Conservation (phyloP, 441 rosid genomes). For the Hypseocharis bilobata region DNA sequence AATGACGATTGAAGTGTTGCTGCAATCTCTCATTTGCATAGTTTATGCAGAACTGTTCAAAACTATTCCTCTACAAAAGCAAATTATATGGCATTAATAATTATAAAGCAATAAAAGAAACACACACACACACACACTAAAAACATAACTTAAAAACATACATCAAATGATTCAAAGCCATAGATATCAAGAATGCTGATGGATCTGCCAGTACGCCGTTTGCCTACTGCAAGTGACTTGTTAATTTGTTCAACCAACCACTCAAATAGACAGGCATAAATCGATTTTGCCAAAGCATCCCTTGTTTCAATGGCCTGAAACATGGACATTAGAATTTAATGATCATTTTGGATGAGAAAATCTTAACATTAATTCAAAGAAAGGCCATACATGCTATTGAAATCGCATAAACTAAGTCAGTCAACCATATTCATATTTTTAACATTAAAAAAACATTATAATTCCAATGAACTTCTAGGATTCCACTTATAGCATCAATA, state of each 20-base stretch:
- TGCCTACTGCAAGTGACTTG: conserved; percentile 93
- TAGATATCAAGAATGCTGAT: conserved; percentile 98
- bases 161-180: conserved; percentile 97
- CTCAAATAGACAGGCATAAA: conserved; percentile 82
- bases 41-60: conserved; percentile 97
- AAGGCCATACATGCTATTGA: neutral
- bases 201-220: conserved; percentile 86
- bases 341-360: neutral
- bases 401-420: neutral
- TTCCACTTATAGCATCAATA: neutral
- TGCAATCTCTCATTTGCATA: conserved; percentile 98
- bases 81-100: conserved; percentile 15
- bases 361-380: conserved; percentile 3
- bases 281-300: conserved; percentile 95
- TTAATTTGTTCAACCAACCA: conserved; percentile 97
- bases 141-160: conserved; percentile 31
- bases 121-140: neutral
- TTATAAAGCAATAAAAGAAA: conserved; percentile 18
- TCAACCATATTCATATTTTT: too few relatives aligned
- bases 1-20: conserved; percentile 94
- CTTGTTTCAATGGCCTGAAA: conserved; percentile 84
- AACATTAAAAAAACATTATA: neutral
- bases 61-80: conserved; percentile 78
- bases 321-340: conserved; percentile 16
- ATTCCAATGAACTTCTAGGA: neutral